A percentile compares a stretch with the other conserved stretches of the same genome.
Conservation (phyloP, 805 yeast species). For the Cyberlindnera nakhonratchasimensis region DNA sequence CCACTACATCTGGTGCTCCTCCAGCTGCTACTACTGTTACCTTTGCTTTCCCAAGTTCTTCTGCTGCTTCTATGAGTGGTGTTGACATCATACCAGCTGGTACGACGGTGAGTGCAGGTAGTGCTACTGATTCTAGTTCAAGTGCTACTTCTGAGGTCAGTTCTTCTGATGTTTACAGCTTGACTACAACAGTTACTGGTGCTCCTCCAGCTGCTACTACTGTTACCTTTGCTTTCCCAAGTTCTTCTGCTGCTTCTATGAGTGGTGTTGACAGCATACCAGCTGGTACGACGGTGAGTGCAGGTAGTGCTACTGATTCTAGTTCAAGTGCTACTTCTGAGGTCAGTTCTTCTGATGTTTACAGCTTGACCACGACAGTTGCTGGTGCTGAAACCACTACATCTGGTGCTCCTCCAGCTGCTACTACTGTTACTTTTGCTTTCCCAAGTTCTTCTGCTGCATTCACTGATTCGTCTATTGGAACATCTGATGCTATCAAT, state of each 20-base stretch:
- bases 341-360: background rate
- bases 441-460: background rate
- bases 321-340: too few relatives aligned
- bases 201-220: background rate
- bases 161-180: background rate
- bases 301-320: too few relatives aligned
- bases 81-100: background rate
- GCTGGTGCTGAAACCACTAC: conserved; percentile 1
- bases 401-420: background rate
- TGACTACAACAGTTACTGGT: background rate
- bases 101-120: too few relatives aligned
- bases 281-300: too few relatives aligned
- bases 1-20: background rate
- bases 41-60: background rate
- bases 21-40: background rate
- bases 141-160: too few relatives aligned
- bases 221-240: background rate
- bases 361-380: background rate
- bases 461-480: too few relatives aligned
- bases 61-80: too few relatives aligned
- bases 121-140: too few relatives aligned
- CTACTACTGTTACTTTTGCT: background rate
- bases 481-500: too few relatives aligned
- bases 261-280: background rate
- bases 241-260: too few relatives aligned